Conservation (phyloP, 495 filamentous ascomycete genomes). For the Xylaria cubensis region DNA sequence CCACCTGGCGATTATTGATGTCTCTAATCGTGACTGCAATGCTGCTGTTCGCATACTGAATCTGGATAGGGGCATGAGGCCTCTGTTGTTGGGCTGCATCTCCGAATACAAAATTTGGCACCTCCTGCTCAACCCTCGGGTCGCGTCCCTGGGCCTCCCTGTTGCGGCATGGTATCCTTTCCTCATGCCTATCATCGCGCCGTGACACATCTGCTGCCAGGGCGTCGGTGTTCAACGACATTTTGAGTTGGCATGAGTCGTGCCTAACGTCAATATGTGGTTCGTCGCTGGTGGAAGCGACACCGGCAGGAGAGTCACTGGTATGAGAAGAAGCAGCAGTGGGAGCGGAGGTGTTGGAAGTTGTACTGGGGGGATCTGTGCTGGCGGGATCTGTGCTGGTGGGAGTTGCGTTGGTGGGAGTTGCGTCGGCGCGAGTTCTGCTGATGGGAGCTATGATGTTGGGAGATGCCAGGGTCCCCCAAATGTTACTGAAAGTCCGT, state of each 20-base stretch:
- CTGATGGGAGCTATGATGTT: background rate
- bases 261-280: background rate
- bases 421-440: background rate
- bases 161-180: background rate
- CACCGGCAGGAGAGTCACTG: background rate
- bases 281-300: background rate
- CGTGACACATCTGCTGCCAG: background rate
- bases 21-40: background rate
- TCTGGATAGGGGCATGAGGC: background rate
- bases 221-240: background rate
- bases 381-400: background rate
- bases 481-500: background rate
- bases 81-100: background rate
- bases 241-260: background rate
- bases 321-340: background rate
- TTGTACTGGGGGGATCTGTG: background rate
- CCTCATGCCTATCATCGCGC: background rate
- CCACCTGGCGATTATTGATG: background rate
- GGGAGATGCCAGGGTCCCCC: background rate
- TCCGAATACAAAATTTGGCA: background rate
- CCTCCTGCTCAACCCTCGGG: background rate
- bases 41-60: background rate
- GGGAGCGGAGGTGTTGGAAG: background rate
- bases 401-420: background rate
- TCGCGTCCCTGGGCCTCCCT: background rate